Evolutionary conservation across 2,329 filamentous ascomycete species (phyloP), one percentile per base, ranked within the genome.

Genomic region (Didymella lethalis): DNA sequence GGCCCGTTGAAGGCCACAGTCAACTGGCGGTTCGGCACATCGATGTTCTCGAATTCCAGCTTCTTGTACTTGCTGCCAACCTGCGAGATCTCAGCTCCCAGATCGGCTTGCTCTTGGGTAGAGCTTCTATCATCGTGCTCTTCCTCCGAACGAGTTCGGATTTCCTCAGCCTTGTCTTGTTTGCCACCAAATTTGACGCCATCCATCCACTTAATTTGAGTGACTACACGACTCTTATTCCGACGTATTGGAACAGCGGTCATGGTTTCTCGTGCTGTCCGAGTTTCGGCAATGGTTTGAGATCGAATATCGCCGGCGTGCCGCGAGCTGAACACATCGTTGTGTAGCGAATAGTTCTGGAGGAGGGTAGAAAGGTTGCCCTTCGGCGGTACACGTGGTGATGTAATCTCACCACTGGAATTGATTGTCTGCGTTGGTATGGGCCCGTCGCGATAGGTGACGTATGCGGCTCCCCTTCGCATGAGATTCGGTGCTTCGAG

Each of bases 391-490:
- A 57, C 45, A 16, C 62, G 64, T 31, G 65, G 63, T 28, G 63
- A 63, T 26, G 62, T 66, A 16, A 65, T 64, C 4, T 66, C 62
- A 25, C 66, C 62, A 32, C 63, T 65, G 4, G 57, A 54, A n/a
- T 57, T 62, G 4, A 62, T 54, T 20, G 66, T 64, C 14, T 64
- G 61, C 4, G 59, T 64, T 14, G 63, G 47, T 11, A 70, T 64
- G 23, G 70, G 69, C 3, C 71, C 70, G 52, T 92, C 88, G 45
- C 91, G 88, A 70, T 94, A 97, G 0, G 91, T 94, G 74, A 90
- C 91, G 80, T 97, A 97, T 2, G 84, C 80, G 6, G 93, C 92
- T 11, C 93, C 93, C 74, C 89, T 89, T n/a, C 93, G 87, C 12
- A 93, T 97, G 41, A 93, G 80, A 51, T 86, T 88, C 10, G 93